Conservation (phyloP, 306 rosid genomes). For the Dicorynia guianensis region DNA sequence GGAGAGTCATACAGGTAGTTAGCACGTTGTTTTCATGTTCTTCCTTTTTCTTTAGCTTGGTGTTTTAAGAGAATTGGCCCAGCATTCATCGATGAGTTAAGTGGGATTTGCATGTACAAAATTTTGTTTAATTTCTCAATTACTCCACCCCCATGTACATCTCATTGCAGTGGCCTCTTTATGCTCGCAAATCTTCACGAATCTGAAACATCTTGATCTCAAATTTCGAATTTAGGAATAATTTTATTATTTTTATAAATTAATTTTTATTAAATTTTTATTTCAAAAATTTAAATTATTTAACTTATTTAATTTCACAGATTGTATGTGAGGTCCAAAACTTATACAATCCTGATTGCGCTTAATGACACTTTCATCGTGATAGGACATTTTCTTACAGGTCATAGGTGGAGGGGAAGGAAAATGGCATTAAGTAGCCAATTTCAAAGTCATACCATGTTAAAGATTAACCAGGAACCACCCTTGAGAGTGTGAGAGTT, state of each 20-base stretch:
- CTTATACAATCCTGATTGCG: too few species aligned
- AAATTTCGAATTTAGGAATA: conserved; percentile 39
- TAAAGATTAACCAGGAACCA: conserved; percentile 5
- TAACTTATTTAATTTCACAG: too few species aligned
- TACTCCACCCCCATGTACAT: conserved; percentile 20
- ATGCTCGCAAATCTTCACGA: conserved; percentile 1
- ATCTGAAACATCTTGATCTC: conserved; percentile 29
- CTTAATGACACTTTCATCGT: too few species aligned
- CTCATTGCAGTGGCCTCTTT: conserved; percentile 16
- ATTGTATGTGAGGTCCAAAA: too few species aligned
- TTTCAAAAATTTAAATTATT: too few species aligned
- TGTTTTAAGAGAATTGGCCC: conserved; percentile 44
- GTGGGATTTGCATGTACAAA: conserved; percentile 34
- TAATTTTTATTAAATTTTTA: too few species aligned
- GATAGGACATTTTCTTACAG: too few species aligned
- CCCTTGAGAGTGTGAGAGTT: background rate
- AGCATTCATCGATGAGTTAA: conserved; percentile 16
- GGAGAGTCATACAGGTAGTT: conserved; percentile 48
- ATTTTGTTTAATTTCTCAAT: conserved; percentile 17
- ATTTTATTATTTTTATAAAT: too few species aligned
- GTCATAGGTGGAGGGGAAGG: background rate
- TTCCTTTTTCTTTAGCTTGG: conserved; percentile 40
- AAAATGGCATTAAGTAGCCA: conserved; percentile 1
- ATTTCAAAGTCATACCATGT: background rate
- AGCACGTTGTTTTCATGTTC: conserved; percentile 50